Evolutionary conservation across 2,329 filamentous ascomycete genomes (phyloP).

Genomic region (Venturiaceae sp.): DNA sequence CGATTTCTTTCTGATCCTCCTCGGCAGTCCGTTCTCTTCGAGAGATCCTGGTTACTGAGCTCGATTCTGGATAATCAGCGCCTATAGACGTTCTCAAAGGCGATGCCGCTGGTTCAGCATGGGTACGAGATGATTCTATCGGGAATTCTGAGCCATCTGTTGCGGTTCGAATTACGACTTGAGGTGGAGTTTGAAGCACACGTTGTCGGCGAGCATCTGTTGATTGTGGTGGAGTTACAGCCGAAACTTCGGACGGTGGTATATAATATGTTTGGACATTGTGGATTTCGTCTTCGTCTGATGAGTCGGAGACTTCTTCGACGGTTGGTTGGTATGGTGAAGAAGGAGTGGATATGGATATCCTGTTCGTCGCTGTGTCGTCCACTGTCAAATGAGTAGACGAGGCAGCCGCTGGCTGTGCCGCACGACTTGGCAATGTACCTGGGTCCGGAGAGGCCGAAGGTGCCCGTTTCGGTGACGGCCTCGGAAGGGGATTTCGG

Average conservation of each 20-base stretch:
- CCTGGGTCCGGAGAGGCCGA: not conserved
- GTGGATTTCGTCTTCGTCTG: slow-evolving; percentile 1
- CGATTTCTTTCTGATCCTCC: not conserved
- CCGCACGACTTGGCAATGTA: not conserved
- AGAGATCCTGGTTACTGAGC: not conserved
- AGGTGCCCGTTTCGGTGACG: not conserved
- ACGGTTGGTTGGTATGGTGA: slow-evolving; percentile 8
- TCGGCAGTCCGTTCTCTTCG: not conserved
- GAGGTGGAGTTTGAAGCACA: not conserved
- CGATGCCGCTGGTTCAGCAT: not conserved
- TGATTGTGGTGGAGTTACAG: not conserved
- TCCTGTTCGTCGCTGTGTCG: not conserved
- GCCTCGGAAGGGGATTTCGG: not conserved
- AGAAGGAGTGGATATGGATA: not conserved
- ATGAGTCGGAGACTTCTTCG: slow-evolving; percentile 4
- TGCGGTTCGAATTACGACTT: slow-evolving; percentile 4
- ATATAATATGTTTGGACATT: slow-evolving; percentile 1
- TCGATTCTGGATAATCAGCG: not conserved
- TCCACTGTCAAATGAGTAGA: not conserved
- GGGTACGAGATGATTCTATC: not conserved
- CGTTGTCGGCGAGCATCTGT: not conserved
- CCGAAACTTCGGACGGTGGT: not conserved
- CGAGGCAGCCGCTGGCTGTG: not conserved
- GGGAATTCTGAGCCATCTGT: slow-evolving; percentile 6
- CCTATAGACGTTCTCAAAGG: not conserved